These are phyloP conservation scores for Solanum rostratum DNA, from an alignment of 257 asterid species.

Conservation along the genomic window DNA sequence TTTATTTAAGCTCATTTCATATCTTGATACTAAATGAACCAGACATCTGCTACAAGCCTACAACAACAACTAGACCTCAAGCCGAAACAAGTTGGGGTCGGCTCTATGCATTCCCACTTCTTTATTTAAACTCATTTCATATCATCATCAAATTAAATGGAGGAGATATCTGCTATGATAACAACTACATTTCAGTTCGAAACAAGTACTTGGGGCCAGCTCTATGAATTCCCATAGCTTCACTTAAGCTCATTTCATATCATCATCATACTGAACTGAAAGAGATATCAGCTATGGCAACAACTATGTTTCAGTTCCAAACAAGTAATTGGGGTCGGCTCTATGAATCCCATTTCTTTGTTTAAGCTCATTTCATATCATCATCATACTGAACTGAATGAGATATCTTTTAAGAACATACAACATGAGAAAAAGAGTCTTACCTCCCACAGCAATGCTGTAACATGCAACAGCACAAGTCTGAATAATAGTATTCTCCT, in stretches of 20 bases:
- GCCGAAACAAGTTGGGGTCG: background rate
- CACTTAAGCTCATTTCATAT: background rate
- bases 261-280: background rate
- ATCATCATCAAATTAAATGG: background rate
- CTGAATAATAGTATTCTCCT: conserved; percentile 20
- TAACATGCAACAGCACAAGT: conserved; percentile 26
- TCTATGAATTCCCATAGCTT: background rate
- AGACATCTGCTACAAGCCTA: background rate
- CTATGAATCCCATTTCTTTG: background rate
- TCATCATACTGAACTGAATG: background rate
- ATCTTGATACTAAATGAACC: background rate
- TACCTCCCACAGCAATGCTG: conserved; percentile 21
- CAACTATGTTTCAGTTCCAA: background rate
- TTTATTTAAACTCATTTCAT: background rate
- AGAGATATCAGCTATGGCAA: background rate
- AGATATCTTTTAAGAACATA: background rate
- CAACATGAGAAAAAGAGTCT: background rate
- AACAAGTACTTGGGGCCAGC: background rate
- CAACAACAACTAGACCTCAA: background rate
- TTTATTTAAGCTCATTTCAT: background rate
- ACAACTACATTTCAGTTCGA: background rate
- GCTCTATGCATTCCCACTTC: background rate
- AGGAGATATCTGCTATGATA: background rate
- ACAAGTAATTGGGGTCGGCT: background rate
- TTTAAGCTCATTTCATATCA: background rate